These are phyloP conservation scores for Lasiodiplodia hormozganensis DNA, from an alignment of 2,329 filamentous ascomycete species.

Conservation along the genomic window DNA sequence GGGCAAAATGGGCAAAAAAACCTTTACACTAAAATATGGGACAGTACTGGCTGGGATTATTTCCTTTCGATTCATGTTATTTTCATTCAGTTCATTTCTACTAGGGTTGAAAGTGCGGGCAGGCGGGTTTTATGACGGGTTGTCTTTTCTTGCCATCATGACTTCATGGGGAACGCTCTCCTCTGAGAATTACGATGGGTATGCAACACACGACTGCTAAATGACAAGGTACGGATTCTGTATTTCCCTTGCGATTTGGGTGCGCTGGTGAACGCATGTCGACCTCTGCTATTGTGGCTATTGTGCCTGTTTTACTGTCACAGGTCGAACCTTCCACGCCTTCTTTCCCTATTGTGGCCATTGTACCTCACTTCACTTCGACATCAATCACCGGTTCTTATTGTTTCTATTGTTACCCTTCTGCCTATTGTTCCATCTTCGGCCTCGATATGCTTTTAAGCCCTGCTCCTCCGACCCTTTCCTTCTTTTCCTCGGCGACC, in stretches of 20 bases:
- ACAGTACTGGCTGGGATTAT: not conserved
- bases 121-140: not conserved
- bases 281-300: not conserved
- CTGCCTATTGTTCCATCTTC: not conserved
- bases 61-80: not conserved
- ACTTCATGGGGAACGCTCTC: not conserved
- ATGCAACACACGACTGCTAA: conserved; percentile 3
- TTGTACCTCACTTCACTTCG: not conserved
- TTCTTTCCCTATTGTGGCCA: not conserved
- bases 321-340: not conserved
- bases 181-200: not conserved
- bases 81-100: conserved; percentile 1
- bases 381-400: not conserved
- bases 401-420: conserved; percentile 1
- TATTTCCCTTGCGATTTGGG: not conserved
- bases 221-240: not conserved
- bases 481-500: not conserved
- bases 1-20: conserved; percentile 12
- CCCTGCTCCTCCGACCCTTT: not conserved
- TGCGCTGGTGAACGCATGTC: not conserved
- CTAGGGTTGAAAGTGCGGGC: not conserved
- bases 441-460: not conserved
- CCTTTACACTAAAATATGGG: not conserved
- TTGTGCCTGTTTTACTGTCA: not conserved
- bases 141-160: not conserved